phyloP scores from a whole-genome alignment of 768 basidiomycete species.

The Imleria badia region DNA sequence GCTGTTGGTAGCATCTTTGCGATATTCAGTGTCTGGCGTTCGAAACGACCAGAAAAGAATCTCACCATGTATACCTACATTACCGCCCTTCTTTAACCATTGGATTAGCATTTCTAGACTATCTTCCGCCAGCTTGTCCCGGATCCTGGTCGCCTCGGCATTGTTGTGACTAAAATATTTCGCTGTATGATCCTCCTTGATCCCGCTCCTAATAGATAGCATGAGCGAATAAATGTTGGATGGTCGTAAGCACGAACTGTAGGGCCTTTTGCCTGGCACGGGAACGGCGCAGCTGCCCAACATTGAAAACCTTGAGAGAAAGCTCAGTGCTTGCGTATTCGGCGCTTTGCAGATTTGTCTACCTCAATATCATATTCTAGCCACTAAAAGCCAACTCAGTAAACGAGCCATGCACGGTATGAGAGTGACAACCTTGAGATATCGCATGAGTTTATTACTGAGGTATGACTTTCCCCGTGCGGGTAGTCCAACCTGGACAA shows the following conservation, averaged over 20 bases:
- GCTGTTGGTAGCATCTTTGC: conserved; percentile 93
- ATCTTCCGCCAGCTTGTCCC: conserved; percentile 86
- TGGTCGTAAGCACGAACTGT: conserved; percentile 44
- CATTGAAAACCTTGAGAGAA: conserved; percentile 84
- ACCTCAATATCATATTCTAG: conserved; percentile 96
- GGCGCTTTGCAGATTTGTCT: not conserved
- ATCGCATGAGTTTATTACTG: conserved; percentile 96
- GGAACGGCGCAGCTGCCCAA: conserved; percentile 88
- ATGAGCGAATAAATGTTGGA: conserved; percentile 4
- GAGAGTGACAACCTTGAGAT: conserved; percentile 69
- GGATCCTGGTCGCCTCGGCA: conserved; percentile 65
- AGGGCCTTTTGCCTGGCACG: conserved; percentile 80
- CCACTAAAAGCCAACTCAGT: conserved; percentile 61
- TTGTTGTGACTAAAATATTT: conserved; percentile 90
- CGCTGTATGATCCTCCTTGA: conserved; percentile 89
- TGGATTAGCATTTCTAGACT: conserved; percentile 92
- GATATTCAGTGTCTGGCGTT: not conserved
- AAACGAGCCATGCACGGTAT: not conserved
- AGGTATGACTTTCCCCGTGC: conserved; percentile 98
- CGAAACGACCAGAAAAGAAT: not conserved
- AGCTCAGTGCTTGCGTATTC: not conserved
- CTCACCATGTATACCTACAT: conserved; percentile 95
- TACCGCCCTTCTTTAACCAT: conserved; percentile 94
- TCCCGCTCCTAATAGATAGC: conserved; percentile 55
- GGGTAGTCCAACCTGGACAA: conserved; percentile 84